Conservation (phyloP, 768 basidiomycete species). For the Lactarius sp. region DNA sequence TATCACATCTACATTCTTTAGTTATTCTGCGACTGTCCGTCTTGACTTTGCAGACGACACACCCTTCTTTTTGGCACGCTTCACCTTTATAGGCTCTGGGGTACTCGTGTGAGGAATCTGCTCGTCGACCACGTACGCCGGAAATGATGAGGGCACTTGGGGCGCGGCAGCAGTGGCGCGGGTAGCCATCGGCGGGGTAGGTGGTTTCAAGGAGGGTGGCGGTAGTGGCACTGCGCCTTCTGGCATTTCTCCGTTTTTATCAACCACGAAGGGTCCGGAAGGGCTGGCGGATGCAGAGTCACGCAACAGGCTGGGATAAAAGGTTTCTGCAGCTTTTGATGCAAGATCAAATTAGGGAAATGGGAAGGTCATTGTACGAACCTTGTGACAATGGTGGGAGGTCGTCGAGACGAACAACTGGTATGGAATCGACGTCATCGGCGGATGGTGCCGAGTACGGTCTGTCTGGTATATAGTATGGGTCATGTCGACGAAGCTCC, state of each 20-base stretch:
- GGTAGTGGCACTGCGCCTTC: conserved; percentile 21
- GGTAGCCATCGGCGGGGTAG: conserved; percentile 28
- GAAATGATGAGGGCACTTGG: conserved; percentile 39
- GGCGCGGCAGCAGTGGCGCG: conserved; percentile 4
- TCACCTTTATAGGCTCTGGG: conserved; percentile 72
- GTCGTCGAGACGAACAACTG: conserved; percentile 78
- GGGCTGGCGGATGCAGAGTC: conserved; percentile 6
- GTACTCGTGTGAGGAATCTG: conserved; percentile 48
- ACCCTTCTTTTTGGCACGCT: conserved; percentile 61
- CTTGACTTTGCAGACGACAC: conserved; percentile 61
- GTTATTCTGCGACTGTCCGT: conserved; percentile 39
- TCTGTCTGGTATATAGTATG: conserved; percentile 83
- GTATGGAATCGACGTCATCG: conserved; percentile 86
- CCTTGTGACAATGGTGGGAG: conserved; percentile 47
- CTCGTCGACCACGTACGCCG: conserved; percentile 51
- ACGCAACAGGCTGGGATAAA: conserved; percentile 22
- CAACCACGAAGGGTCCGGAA: conserved; percentile 20
- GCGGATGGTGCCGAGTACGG: conserved; percentile 36
- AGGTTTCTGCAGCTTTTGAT: background rate
- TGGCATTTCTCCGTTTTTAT: conserved; percentile 26
- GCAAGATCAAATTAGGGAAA: background rate
- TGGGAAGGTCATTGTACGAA: conserved; percentile 12
- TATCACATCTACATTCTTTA: conserved; percentile 17
- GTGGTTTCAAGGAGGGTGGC: conserved; percentile 21
- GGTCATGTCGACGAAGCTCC: conserved; percentile 77